Percentiles rank a stretch among this genome's conserved stretches.
These are phyloP conservation scores for Carex littledalei DNA, from an alignment of 176 grass and related monocot genomes.

Conservation along the genomic window DNA sequence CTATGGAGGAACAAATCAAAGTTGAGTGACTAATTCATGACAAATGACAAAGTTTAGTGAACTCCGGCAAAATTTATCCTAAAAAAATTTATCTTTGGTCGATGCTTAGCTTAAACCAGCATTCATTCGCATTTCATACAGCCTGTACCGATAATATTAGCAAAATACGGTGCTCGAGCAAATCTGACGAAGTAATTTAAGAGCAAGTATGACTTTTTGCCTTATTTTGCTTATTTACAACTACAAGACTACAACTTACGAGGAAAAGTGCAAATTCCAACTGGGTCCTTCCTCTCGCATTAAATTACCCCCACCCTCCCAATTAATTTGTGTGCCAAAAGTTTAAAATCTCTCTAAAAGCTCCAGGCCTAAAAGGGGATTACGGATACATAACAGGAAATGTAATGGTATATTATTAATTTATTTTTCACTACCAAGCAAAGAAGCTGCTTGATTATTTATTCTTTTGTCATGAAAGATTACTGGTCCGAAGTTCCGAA, in stretches of 20 bases:
- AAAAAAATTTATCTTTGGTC: too few species aligned
- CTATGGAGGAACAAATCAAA: too few species aligned
- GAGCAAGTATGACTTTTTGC: not conserved
- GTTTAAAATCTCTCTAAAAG: not conserved
- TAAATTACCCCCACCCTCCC: not conserved
- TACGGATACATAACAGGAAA: not conserved
- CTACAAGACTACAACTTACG: not conserved
- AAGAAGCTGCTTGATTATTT: too few species aligned
- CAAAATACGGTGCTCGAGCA: not conserved
- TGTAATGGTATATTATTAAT: not conserved
- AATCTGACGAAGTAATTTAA: not conserved
- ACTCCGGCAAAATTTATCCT: too few species aligned
- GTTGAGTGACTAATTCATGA: too few species aligned
- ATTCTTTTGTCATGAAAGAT: too few species aligned
- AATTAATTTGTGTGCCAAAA: not conserved
- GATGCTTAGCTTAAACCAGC: too few species aligned
- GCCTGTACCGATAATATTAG: too few species aligned
- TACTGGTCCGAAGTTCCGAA: too few species aligned
- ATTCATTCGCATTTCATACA: too few species aligned
- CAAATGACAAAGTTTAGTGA: too few species aligned
- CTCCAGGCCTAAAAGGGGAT: not conserved
- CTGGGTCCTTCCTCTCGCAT: not conserved
- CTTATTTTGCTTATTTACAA: not conserved
- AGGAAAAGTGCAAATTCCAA: not conserved
- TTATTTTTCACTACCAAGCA: too few species aligned